Evolutionary conservation across 768 basidiomycete species (phyloP), one percentile per base, ranked within the genome.

Genomic region (Paxillus rubicundulus): DNA sequence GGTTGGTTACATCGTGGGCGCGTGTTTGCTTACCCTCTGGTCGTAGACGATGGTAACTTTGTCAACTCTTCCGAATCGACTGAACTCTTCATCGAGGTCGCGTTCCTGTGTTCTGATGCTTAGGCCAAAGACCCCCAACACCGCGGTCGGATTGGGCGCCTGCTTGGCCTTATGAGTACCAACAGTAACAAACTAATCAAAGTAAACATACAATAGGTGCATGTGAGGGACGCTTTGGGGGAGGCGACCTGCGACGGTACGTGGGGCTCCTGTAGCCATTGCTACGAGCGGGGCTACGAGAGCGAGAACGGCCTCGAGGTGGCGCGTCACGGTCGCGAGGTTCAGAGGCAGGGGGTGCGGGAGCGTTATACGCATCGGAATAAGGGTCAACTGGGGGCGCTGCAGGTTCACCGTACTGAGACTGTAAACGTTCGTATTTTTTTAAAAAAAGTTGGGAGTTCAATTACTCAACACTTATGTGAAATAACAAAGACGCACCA

Each of bases 1-100:
- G 64, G 65, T 62, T 54, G 39, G 28, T 18, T 13, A 5, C 20
- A 30, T 17, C 21, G n/a, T 16, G 36, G 47, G 3, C 0, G 24
- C 1, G 42, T 2, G 5, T 2, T 4, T 4, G 46, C 93, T 68
- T 65, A 97, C 95, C 70, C 93, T 77, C 70, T 96, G 94, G 71
- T 98, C 95, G 63, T 97, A 97, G 12, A 98, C 95, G 59, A 98
- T 94, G 48, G 88, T 90, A 41, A 96, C 94, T 70, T 97, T 98
- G 68, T 94, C 90, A 45, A 97, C 94, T 33, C 83, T 80, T 20
- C 96, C 96, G 59, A 85, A 89, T 44, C 91, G 82, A 61, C 76
- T 82, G 61, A 99, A 98, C 70, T 97, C 94, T 58, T 96, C 91
- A 59, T 98, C 92, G 44, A 99, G 76, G 67, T 98, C 96, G 38